Evolutionary conservation across 1,284 basidiomycete genomes (phyloP), one percentile per base, ranked within the genome.

Genomic region (Ustilago trichophora): DNA sequence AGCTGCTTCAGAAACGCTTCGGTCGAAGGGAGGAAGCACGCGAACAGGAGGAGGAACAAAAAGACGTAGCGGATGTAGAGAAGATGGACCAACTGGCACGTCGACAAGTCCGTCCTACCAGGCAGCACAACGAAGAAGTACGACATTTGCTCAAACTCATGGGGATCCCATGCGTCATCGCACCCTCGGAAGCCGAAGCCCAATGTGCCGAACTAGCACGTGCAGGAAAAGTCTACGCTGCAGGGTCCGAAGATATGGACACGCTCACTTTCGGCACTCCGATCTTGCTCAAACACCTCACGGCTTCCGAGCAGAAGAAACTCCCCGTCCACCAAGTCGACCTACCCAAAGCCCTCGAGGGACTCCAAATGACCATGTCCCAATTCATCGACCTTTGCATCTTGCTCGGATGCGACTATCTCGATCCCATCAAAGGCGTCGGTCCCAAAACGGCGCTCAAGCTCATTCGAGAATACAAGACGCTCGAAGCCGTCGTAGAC

Each of bases 221-320:
- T 25, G 93, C 92, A 9, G 94, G 93, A 52, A 95, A 96, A 85
- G 92, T 97, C 18, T 98, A 91, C 78, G 96, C 91, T 0, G 94
- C 94, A 5, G 96, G 96, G 6, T 97, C 93, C 0, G 96, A 98
- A 83, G 96, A 99, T 81, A 99, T 99, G 96, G 96, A 98, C 78
- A 99, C 96, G 3, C 87, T 99, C 36, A 99, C 96, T 0, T 99
- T 99, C 84, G 87, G 88, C 72, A 85, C 95, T 1, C 94, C 95
- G 0, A 89, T 96, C 47, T 86, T 99, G 9, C 89, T 92, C 70
- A 92, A 95, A 41, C 95, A 98, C 83, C 87, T 99, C 47, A 99
- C 96, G 7, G 97, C 98, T 82, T 94, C 92, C n/a, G 96, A 98
- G 81, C 93, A 93, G 22, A 94, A 96, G 82, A 98, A 98, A 82